phyloP scores from a whole-genome alignment of 176 grass and related monocot genomes.

The Triticum monococcum region DNA sequence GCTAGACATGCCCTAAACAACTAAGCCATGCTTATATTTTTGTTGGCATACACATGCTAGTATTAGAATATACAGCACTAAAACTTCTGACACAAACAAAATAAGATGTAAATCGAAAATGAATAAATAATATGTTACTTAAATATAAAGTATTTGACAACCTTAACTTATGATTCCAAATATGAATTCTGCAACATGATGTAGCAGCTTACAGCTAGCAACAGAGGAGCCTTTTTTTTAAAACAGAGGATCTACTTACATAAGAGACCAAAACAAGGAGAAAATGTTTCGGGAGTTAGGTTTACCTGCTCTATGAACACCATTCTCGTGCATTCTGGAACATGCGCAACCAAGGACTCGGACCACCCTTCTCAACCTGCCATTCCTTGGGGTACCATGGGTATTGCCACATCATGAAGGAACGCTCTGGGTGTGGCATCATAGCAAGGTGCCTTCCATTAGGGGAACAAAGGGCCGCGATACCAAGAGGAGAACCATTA shows the following conservation, averaged over 20 bases:
- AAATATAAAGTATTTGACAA: background rate
- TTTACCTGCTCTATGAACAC: constrained; percentile 59
- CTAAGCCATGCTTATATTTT: background rate
- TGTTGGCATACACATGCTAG: background rate
- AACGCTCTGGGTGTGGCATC: constrained; percentile 96
- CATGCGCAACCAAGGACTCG: constrained; percentile 84
- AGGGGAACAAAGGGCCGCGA: constrained; percentile 81
- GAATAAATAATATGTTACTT: background rate
- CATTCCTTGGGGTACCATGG: constrained; percentile 93
- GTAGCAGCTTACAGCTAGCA: background rate
- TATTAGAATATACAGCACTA: background rate
- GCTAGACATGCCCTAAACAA: background rate
- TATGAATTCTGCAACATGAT: background rate
- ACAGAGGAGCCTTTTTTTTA: no score
- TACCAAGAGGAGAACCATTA: constrained; percentile 87
- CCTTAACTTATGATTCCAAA: constrained; percentile 5
- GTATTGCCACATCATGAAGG: constrained; percentile 99
- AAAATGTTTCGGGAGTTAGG: background rate
- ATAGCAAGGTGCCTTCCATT: constrained; percentile 90
- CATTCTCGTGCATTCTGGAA: constrained; percentile 93
- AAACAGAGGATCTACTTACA: background rate
- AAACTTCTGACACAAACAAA: background rate
- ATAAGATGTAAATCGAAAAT: background rate
- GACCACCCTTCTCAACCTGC: constrained; percentile 67
- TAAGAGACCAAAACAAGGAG: background rate